Evolutionary conservation across 352 stramenopile genomes (phyloP).

Genomic region (Phytophthora lateralis): DNA sequence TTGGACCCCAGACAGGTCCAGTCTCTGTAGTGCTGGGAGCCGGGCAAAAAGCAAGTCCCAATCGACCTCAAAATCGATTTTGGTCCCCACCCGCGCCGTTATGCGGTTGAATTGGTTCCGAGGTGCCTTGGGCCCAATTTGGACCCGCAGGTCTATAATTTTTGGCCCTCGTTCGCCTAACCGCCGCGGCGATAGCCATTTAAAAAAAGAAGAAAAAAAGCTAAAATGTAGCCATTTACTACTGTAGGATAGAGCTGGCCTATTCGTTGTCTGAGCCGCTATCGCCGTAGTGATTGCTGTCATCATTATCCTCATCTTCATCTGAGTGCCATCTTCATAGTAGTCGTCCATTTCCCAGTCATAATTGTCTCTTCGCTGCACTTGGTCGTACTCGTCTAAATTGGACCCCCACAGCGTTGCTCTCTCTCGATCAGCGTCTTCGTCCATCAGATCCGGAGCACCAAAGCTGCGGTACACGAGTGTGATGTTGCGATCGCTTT

Average conservation of each 20-base stretch:
- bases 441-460: conserved; percentile 2
- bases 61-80: conserved; percentile 21
- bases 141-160: conserved; percentile 37
- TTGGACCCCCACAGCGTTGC: too few species aligned
- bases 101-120: not conserved
- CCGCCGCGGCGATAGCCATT: too few species aligned
- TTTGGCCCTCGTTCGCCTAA: conserved; percentile 19
- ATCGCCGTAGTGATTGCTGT: too few species aligned
- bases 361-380: too few species aligned
- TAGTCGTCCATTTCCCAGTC: too few species aligned
- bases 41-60: conserved; percentile 34
- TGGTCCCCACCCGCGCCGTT: not conserved
- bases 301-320: too few species aligned
- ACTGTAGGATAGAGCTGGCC: too few species aligned
- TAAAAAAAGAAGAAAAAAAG: too few species aligned
- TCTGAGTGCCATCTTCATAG: too few species aligned
- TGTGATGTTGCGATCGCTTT: not conserved
- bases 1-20: conserved; percentile 39
- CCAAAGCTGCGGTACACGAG: conserved; percentile 17
- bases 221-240: too few species aligned
- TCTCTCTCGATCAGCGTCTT: conserved; percentile 3
- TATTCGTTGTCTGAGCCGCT: too few species aligned
- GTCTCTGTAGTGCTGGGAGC: conserved; percentile 26
- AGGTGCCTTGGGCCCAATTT: conserved; percentile 24
- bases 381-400: too few species aligned